Evolutionary conservation across 108 stramenopile species (phyloP).

Genomic region (Mayamaea pseudoterrestris): DNA sequence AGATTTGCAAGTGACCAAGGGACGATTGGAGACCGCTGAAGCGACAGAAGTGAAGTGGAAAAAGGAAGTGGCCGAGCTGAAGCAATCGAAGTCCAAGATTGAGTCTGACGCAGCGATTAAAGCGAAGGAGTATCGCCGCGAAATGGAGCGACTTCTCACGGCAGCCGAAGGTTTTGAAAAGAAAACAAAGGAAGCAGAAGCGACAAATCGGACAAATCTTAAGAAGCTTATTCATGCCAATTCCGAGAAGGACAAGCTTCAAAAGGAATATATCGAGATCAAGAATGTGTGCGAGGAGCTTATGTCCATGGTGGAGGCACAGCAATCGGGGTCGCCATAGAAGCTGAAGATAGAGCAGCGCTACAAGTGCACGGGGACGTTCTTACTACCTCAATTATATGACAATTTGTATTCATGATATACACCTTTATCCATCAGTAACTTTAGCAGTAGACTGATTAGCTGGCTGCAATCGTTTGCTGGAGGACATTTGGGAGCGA

Average conservation of each 20-base stretch:
- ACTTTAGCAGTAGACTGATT: too few relatives aligned
- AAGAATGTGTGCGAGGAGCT: slow-evolving; percentile 49
- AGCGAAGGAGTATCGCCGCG: slow-evolving; percentile 11
- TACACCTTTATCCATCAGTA: too few relatives aligned
- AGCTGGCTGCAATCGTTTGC: too few relatives aligned
- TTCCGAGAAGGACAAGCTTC: slow-evolving; percentile 18
- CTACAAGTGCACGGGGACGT: too few relatives aligned
- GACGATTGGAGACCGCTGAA: slow-evolving; percentile 8
- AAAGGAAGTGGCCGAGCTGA: slow-evolving; percentile 33
- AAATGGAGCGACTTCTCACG: slow-evolving; percentile 16
- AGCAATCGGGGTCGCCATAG: too few relatives aligned
- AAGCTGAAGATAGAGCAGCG: too few relatives aligned
- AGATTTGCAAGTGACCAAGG: slow-evolving; percentile 21
- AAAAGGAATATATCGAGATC: slow-evolving; percentile 20
- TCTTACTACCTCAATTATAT: too few relatives aligned
- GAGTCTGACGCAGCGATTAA: slow-evolving; percentile 18
- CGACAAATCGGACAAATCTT: slow-evolving; percentile 14
- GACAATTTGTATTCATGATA: too few relatives aligned
- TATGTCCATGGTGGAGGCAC: slow-evolving; percentile 27
- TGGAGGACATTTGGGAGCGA: too few relatives aligned
- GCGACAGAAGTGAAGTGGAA: slow-evolving; percentile 18
- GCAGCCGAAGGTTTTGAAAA: slow-evolving; percentile 14
- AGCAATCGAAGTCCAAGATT: slow-evolving; percentile 16
- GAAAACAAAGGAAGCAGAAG: slow-evolving; percentile 16
- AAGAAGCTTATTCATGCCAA: slow-evolving; percentile 14